phyloP scores from a whole-genome alignment of 2,329 filamentous ascomycete genomes.

The Alternaria arborescens region DNA sequence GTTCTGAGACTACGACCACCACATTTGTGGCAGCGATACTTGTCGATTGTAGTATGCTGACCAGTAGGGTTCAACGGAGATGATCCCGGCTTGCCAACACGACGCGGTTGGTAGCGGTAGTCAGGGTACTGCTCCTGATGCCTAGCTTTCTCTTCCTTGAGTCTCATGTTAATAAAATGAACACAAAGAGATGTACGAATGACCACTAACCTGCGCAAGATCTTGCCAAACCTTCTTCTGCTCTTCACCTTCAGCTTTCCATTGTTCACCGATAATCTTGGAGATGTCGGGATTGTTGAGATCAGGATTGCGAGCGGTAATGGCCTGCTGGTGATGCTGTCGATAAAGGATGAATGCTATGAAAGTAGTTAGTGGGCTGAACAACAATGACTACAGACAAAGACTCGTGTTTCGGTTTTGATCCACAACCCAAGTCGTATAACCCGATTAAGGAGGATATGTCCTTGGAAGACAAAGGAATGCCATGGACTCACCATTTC shows the following conservation, averaged over 20 bases:
- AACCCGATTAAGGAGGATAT: conserved; percentile 12
- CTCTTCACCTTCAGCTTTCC: conserved; percentile 78
- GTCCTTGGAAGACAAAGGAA: conserved; percentile 30
- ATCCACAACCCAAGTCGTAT: conserved; percentile 12
- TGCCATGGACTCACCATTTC: conserved; percentile 67
- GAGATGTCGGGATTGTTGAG: conserved; percentile 95
- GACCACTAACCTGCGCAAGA: conserved; percentile 74
- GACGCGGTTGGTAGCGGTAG: conserved; percentile 90
- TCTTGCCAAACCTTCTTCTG: conserved; percentile 87
- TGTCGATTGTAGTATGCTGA: conserved; percentile 53
- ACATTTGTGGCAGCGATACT: conserved; percentile 72
- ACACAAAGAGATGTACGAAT: neutral
- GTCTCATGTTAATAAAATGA: conserved; percentile 24
- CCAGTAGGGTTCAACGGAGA: conserved; percentile 44
- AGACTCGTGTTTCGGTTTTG: conserved; percentile 41
- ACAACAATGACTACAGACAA: conserved; percentile 38
- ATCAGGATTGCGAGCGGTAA: conserved; percentile 84
- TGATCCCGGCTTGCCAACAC: conserved; percentile 52
- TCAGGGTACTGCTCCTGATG: conserved; percentile 91
- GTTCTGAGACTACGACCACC: conserved; percentile 72
- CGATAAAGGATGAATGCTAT: conserved; percentile 97
- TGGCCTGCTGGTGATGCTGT: conserved; percentile 85
- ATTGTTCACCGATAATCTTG: conserved; percentile 94
- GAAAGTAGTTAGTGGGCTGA: conserved; percentile 41
- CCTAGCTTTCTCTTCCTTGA: conserved; percentile 82